Percentiles rank a stretch among this genome's conserved stretches.
Evolutionary conservation across 208 protist genomes (phyloP).

Genomic region (Plasmodiophora brassicae): DNA sequence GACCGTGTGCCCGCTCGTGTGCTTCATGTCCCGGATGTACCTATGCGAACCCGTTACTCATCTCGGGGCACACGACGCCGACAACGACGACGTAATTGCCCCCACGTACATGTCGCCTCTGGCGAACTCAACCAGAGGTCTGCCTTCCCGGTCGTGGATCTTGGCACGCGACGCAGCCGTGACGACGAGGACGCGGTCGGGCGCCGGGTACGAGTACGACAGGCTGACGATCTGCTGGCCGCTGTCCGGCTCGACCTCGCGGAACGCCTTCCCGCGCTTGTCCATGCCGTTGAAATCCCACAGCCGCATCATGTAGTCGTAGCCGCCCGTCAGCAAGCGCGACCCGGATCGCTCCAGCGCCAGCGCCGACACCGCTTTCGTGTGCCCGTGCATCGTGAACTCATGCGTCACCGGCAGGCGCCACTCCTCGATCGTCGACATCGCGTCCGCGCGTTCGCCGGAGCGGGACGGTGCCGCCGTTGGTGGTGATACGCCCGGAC

Average conservation of each 20-base stretch:
- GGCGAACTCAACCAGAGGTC: not conserved
- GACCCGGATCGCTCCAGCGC: not conserved
- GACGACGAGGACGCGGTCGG: not conserved
- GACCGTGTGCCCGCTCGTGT: not conserved
- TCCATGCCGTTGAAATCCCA: slow-evolving; percentile 25
- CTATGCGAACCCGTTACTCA: too few relatives aligned
- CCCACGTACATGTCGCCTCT: not conserved
- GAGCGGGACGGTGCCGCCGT: not conserved
- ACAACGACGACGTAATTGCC: too few relatives aligned
- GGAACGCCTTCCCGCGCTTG: not conserved
- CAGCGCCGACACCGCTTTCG: not conserved
- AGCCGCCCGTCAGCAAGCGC: not conserved
- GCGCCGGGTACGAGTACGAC: not conserved
- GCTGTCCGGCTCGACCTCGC: not conserved
- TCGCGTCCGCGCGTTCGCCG: not conserved
- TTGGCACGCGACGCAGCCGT: not conserved
- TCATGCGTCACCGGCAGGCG: slow-evolving; percentile 14
- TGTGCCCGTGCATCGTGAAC: not conserved
- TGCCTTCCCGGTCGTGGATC: not conserved
- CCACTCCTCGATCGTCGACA: not conserved
- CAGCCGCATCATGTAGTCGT: not conserved
- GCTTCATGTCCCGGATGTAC: too few relatives aligned
- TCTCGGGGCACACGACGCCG: too few relatives aligned
- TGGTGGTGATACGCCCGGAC: not conserved
- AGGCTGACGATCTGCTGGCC: not conserved